Base-by-base conservation (phyloP, 2,329 filamentous ascomycete genomes). In the Pseudocercospora macadamiae region DNA sequence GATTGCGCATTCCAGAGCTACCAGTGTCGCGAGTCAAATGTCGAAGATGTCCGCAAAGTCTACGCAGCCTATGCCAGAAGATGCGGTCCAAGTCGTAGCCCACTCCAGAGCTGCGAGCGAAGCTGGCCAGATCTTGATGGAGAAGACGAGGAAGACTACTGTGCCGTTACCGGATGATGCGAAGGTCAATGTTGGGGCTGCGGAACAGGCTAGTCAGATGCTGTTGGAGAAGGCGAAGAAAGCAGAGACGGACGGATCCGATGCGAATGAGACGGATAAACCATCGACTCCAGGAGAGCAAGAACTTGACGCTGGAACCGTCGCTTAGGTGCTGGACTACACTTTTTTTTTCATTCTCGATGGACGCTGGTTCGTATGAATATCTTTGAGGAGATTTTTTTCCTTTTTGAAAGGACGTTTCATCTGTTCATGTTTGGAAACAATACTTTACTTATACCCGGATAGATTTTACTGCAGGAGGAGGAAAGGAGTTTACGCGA, bases 11-110 rank as follows among this genome's bases (percentile, higher is more conserved):
- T 60, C 58, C 2, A 45, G 58, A 26, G 58, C 58, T 2, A 36
- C 48, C 26, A 60, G 54, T 26, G 34, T 60, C 48, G 58, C 57
- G 3, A 49, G 47, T 14, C 47, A 49, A 21, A 30, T 49, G 47
- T 49, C 47, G n/a, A n/a, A n/a, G n/a, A n/a, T n/a, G 3, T 34
- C 32, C n/a, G 47, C 19, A 5, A 30, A 49, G 47, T 18, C 25
- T n/a, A 18, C 14, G 16, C 25, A 23, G 16, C 47, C 47, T 8
- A 49, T 49, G 47, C 47, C 47, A 9, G 47, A 49, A n/a, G 26
- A 49, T 21, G 47, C 47, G 9, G 47, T 34, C 18, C 16, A 34
- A 7, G 26, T 34, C 8, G 26, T 49, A 3, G 26, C 47, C 10
- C 47, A 49, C 21, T 49, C 47, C 8, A 9, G 47, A 14, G 47